Evolutionary conservation across 768 basidiomycete genomes (phyloP).

Genomic region (Boletales sp.): DNA sequence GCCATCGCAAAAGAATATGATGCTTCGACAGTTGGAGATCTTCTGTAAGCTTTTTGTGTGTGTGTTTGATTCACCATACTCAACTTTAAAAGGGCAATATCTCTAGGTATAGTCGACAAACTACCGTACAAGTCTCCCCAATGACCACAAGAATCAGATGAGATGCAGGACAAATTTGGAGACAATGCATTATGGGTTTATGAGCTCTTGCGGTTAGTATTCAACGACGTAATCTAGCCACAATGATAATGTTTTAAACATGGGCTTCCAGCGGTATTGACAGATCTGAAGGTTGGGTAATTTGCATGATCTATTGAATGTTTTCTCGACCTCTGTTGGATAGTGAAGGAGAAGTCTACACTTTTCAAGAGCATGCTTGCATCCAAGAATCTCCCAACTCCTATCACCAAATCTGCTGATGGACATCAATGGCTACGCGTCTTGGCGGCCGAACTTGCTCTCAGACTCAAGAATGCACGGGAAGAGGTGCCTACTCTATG

Average conservation of each 20-base stretch:
- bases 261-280: slow-evolving; percentile 70
- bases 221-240: background rate
- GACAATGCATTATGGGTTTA: slow-evolving; percentile 89
- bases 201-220: slow-evolving; percentile 74
- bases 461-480: slow-evolving; percentile 81
- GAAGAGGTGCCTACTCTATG: slow-evolving; percentile 69
- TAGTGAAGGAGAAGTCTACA: slow-evolving; percentile 82
- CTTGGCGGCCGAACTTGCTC: slow-evolving; percentile 83
- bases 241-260: background rate
- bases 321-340: background rate
- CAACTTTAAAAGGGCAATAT: slow-evolving; percentile 43
- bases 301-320: background rate
- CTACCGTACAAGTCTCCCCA: background rate
- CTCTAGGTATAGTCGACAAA: slow-evolving; percentile 43
- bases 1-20: slow-evolving; percentile 86
- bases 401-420: slow-evolving; percentile 68
- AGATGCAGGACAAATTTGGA: slow-evolving; percentile 78
- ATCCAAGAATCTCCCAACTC: slow-evolving; percentile 87
- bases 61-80: background rate
- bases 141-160: slow-evolving; percentile 42
- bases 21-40: slow-evolving; percentile 84
- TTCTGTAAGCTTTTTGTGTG: slow-evolving; percentile 57
- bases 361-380: slow-evolving; percentile 92
- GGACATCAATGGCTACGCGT: slow-evolving; percentile 91
- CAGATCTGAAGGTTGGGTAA: slow-evolving; percentile 68